Evolutionary conservation across 179 eudicot genomes (phyloP), one percentile per base, ranked within the genome.

Genomic region (Actinidia arguta): DNA sequence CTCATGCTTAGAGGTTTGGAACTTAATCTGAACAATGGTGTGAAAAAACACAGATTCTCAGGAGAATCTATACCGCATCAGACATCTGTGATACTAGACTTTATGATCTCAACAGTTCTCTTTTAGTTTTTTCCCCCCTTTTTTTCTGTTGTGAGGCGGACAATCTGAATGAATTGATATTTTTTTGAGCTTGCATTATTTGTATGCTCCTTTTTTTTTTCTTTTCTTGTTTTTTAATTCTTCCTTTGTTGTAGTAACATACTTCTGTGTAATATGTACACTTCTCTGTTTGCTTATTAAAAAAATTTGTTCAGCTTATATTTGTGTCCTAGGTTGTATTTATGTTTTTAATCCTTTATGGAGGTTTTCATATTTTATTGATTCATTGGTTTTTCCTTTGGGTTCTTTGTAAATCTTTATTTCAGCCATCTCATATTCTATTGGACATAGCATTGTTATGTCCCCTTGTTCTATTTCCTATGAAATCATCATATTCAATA

Each of bases 161-260:
- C 79, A 75, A 6, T 48, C 17, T 56, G 12, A 20, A 27, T 54
- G 8, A 73, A 2, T 24, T 48, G 58, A 11, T 27, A 9, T 75
- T 17, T 56, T 75, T 24, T 56, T 7, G 2, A 75, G 36, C 64
- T 73, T 73, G 77, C 79, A 58, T 59, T 20, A 24, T 58, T 39
- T 12, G 79, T 42, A 18, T 76, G 7, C 68, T 42, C 6, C 36
- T 47, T 13, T 17, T 25, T 78, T 13, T 1, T 62, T 44, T 46
- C 54, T 46, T 22, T 24, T 73, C 25, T 22, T 50, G 36, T 73
- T 52, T n/a, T n/a, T n/a, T 12, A 8, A 13, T 14, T 14, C 18
- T 0, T 5, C 16, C 16, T 55, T 55, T 72, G 20, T 48, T 16
- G 17, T 22, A 51, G 27, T 51, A 16, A 73, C 62, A 42, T 73